Evolutionary conservation across 2,329 filamentous ascomycete species (phyloP).

Genomic region (Alternaria sp.): DNA sequence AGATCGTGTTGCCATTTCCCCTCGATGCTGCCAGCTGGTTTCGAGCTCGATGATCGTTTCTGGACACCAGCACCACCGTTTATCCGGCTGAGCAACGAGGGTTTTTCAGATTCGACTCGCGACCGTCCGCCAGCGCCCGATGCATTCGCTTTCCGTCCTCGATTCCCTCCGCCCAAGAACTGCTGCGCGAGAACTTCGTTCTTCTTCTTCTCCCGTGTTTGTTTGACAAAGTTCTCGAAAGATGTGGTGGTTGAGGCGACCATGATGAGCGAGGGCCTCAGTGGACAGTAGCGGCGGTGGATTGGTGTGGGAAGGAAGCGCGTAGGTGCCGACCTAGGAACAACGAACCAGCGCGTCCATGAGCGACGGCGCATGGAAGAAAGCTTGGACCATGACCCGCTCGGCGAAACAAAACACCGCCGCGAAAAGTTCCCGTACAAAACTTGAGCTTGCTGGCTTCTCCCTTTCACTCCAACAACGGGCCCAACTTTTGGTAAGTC

Average conservation of each 20-base stretch:
- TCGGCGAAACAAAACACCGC: slow-evolving; percentile 33
- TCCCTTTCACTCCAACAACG: slow-evolving; percentile 30
- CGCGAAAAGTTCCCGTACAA: slow-evolving; percentile 36
- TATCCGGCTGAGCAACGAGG: slow-evolving; percentile 72
- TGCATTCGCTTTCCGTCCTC: slow-evolving; percentile 63
- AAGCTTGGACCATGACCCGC: slow-evolving; percentile 19
- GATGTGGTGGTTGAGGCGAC: slow-evolving; percentile 28
- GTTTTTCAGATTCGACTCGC: slow-evolving; percentile 58
- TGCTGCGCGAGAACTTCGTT: slow-evolving; percentile 74
- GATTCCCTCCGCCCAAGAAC: slow-evolving; percentile 71
- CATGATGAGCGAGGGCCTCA: slow-evolving; percentile 27
- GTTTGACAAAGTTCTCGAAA: slow-evolving; percentile 47
- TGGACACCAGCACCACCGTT: slow-evolving; percentile 73
- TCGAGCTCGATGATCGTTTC: slow-evolving; percentile 63
- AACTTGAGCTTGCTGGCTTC: slow-evolving; percentile 26
- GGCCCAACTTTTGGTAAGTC: slow-evolving; percentile 42
- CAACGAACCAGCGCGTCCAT: slow-evolving; percentile 24
- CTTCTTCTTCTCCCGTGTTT: slow-evolving; percentile 71
- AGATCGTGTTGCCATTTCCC: slow-evolving; percentile 77
- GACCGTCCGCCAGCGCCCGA: slow-evolving; percentile 60
- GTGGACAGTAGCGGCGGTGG: slow-evolving; percentile 1
- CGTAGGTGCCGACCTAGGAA: slow-evolving; percentile 12
- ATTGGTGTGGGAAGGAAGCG: slow-evolving; percentile 4
- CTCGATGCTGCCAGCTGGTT: slow-evolving; percentile 65
- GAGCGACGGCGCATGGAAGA: slow-evolving; percentile 9